Evolutionary conservation across 2,329 filamentous ascomycete species (phyloP), one percentile per base, ranked within the genome.

Genomic region (Claviceps digitariae): DNA sequence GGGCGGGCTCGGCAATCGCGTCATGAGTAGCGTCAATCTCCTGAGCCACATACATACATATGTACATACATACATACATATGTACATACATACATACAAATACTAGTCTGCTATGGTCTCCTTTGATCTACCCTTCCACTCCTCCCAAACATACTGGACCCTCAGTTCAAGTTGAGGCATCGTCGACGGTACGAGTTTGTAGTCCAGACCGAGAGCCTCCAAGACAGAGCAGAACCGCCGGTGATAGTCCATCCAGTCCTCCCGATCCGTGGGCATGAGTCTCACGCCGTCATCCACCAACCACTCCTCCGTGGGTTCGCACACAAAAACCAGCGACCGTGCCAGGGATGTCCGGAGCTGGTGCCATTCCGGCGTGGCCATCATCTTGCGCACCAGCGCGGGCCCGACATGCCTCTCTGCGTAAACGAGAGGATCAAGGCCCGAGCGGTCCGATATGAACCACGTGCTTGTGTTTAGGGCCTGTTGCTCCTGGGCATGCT

Each of bases 401-500:
- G 47, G 31, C 7, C 47, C 31, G 31, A 49, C 47, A 17, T 38
- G 34, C 12, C 13, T 36, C 31, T 49, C 47, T 9, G 47, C 31
- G 31, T 49, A 49, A 2, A 49, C 20, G 27, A 49, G 31, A 8
- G 47, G 47, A 38, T 49, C 47, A 7, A 49, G 47, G 10, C 47
- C 47, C 13, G 47, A 49, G 20, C 47, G 47, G 47, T 49, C 47
- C 5, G 47, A 49, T 21, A 49, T 49, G 47, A 49, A 49, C 47
- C 47, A 49, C 13, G 47, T 15, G 31, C 31, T 23, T 13, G 31
- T 38, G 6, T 12, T 2, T 2, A 49, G 31, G 13, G 47, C 47
- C 2, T 38, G 6, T 38, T 27, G n/a, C 15, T 49, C 47, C 1
- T 9, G 20, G n/a, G n/a, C n/a, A 20, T 21, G 31, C 31, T 49